Conservation (phyloP, 441 rosid species). For the Cnidoscolus chayamansa region DNA sequence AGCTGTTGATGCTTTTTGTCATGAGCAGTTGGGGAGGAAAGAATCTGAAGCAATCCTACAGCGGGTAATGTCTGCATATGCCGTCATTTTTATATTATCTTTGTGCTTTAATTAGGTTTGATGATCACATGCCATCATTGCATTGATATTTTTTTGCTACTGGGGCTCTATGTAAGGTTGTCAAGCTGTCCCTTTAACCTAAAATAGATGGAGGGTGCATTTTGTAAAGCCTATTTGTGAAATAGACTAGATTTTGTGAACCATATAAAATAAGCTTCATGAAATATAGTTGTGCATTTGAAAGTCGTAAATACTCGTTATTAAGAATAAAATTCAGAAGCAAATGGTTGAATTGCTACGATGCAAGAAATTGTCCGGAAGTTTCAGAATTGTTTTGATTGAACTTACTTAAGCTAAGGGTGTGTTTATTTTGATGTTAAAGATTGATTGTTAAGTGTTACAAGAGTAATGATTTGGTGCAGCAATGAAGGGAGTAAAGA, state of each 20-base stretch:
- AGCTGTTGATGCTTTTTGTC: constrained; percentile 93
- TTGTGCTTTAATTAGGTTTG: not conserved
- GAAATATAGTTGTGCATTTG: not conserved
- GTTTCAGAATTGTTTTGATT: not conserved
- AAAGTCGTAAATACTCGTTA: not conserved
- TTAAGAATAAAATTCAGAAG: too few relatives aligned
- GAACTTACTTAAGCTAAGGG: not conserved
- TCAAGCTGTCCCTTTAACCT: too few relatives aligned
- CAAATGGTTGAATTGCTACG: not conserved
- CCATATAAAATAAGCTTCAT: not conserved
- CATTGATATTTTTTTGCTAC: not conserved
- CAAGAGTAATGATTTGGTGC: too few relatives aligned
- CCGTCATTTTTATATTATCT: not conserved
- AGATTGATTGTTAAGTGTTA: too few relatives aligned
- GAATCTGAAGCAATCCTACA: constrained; percentile 88
- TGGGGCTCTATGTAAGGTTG: not conserved
- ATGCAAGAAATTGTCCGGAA: not conserved
- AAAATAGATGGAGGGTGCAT: not conserved
- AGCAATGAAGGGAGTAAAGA: too few relatives aligned
- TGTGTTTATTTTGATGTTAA: too few relatives aligned
- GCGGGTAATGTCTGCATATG: constrained; percentile 47
- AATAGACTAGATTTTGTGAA: not conserved
- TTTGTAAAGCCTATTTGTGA: not conserved
- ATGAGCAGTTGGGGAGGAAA: constrained; percentile 93
- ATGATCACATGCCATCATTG: not conserved